These are phyloP conservation scores for Massarina eburnea DNA, from an alignment of 2,329 filamentous ascomycete species.

Conservation along the genomic window DNA sequence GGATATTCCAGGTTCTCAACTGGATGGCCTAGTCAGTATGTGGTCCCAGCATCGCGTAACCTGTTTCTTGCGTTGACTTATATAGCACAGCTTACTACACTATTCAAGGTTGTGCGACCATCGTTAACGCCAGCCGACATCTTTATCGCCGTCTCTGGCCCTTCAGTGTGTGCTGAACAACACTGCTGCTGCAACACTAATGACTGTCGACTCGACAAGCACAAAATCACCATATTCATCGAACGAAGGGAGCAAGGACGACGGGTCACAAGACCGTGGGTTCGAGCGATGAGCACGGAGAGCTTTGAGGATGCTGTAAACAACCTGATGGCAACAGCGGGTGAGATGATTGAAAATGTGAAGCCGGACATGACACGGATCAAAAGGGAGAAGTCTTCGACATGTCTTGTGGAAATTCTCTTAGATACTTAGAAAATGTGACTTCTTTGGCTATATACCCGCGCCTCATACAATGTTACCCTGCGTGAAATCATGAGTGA, in stretches of 20 bases:
- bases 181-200: slow-evolving; percentile 5
- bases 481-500: no score
- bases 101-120: slow-evolving; percentile 7
- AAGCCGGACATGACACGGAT: neutral
- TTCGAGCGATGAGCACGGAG: slow-evolving; percentile 1
- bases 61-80: neutral
- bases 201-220: slow-evolving; percentile 1
- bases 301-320: slow-evolving; percentile 5
- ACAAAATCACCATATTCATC: slow-evolving; percentile 9
- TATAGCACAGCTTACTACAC: slow-evolving; percentile 3
- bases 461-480: no score
- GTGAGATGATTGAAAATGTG: slow-evolving; percentile 1
- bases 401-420: neutral
- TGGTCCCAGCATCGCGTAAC: neutral
- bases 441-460: no score
- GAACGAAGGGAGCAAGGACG: slow-evolving; percentile 8
- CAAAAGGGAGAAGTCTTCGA: neutral
- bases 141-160: slow-evolving; percentile 7
- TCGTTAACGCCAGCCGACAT: slow-evolving; percentile 3
- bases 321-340: slow-evolving; percentile 2
- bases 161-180: slow-evolving; percentile 4
- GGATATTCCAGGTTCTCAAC: neutral
- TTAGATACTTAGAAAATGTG: no score
- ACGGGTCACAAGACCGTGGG: slow-evolving; percentile 7
- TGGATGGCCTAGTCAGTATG: slow-evolving; percentile 7